Conservation (phyloP, 1,284 basidiomycete species). For the Kalmanozyma brasiliensis region DNA sequence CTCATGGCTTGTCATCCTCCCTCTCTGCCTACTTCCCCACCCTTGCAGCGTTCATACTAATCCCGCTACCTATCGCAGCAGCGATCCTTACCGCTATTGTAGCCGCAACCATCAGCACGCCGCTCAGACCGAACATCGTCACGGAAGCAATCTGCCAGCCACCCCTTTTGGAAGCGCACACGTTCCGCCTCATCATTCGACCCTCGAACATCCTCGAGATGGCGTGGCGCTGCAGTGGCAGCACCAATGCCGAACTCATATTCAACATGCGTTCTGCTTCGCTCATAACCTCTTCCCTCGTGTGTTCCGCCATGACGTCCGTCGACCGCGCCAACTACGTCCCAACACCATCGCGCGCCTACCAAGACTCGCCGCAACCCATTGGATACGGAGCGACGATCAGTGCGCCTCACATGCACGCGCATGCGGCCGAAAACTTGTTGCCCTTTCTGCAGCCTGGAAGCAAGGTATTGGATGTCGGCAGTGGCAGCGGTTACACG, state of each 20-base stretch:
- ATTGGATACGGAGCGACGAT: conserved; percentile 87
- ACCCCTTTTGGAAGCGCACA: too few relatives aligned
- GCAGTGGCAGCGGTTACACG: conserved; percentile 57
- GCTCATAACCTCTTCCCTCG: conserved; percentile 70
- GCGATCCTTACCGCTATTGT: too few relatives aligned
- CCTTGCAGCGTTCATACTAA: too few relatives aligned
- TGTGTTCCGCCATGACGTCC: conserved; percentile 50
- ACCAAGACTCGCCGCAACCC: conserved; percentile 83
- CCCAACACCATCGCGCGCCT: conserved; percentile 70
- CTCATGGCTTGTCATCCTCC: not conserved
- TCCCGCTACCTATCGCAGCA: too few relatives aligned
- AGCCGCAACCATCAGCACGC: too few relatives aligned
- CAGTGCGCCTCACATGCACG: conserved; percentile 88
- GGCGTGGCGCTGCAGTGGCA: conserved; percentile 83
- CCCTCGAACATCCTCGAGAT: conserved; percentile 70
- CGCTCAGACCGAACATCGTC: too few relatives aligned
- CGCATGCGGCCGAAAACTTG: conserved; percentile 80
- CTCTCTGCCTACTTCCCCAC: too few relatives aligned
- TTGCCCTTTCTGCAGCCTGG: conserved; percentile 78
- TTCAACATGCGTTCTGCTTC: conserved; percentile 74
- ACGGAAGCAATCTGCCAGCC: too few relatives aligned
- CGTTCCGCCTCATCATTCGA: too few relatives aligned
- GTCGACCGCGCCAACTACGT: conserved; percentile 74
- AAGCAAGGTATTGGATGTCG: conserved; percentile 79
- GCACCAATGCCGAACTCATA: conserved; percentile 78